Evolutionary conservation across 139 green algal species (phyloP), one percentile per base, ranked within the genome.

Genomic region (Coelastrella sp.): DNA sequence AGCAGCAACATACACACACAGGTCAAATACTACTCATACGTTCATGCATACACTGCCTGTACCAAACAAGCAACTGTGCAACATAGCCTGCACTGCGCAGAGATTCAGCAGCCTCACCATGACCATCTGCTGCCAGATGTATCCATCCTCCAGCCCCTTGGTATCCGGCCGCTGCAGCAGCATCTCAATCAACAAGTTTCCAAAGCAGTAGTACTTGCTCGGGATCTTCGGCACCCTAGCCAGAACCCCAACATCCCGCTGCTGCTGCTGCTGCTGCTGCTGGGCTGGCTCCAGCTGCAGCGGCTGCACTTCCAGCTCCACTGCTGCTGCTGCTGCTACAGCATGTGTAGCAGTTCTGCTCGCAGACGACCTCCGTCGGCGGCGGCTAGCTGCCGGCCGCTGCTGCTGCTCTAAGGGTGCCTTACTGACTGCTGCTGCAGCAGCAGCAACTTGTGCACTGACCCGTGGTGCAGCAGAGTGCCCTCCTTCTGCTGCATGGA

Each of bases 231-330:
- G 32, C 1, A 83, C 77, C n/a, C 5, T 8, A 65, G 68, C 23
- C 65, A 71, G n/a, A 76, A 59, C 64, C 32, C 19, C 82, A 61
- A 64, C 64, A 59, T 80, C 54, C 68, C 61, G 73, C 85, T 74
- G 73, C 74, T 76, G 85, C 85, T 17, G n/a, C n/a, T n/a, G n/a
- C n/a, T n/a, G 74, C 85, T 90, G 85, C 85, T 75, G 73, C 22
- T 54, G 85, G n/a, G 14, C 22, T 47, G 5, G 68, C 17, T 22
- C 68, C 8, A 17, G 58, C 80, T 56, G 80, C 6, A 4, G 17
- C 57, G 22, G 17, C 13, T 19, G 8, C 5, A 47, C n/a, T 59
- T 22, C 47, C 8, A 84, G 8, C 78, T 7, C 65, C 78, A 65
- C 65, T 87, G 82, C 32, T 66, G 65, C 14, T n/a, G n/a, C n/a